A percentile compares a stretch with the other conserved stretches of the same genome.
Evolutionary conservation across 345 rosid species (phyloP).

Genomic region (Dovyalis caffra): DNA sequence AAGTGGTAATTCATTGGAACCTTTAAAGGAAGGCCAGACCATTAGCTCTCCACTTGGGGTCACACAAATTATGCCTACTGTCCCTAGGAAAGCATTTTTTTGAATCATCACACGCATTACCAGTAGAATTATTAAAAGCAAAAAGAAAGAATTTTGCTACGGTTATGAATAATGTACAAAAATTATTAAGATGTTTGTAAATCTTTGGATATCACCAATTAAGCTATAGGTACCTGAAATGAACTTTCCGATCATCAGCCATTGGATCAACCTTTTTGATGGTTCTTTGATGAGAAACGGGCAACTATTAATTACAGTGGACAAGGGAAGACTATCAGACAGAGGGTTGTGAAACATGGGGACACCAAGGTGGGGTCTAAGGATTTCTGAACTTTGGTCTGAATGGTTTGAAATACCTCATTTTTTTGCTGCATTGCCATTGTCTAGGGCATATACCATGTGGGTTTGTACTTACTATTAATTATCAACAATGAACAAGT

Average conservation of each 20-base stretch:
- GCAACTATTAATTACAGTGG: background rate
- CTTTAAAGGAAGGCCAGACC: background rate
- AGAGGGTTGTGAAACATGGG: slow-evolving; percentile 8
- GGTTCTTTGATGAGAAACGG: background rate
- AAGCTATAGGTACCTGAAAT: background rate
- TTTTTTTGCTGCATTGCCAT: background rate
- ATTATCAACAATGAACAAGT: background rate
- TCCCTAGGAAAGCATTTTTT: slow-evolving; percentile 24
- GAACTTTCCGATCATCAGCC: slow-evolving; percentile 11
- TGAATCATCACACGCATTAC: slow-evolving; percentile 25
- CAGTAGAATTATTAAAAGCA: slow-evolving; percentile 1
- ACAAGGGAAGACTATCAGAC: background rate
- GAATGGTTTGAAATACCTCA: background rate
- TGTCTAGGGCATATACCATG: slow-evolving; percentile 11
- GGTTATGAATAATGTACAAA: slow-evolving; percentile 21
- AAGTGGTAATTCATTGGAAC: background rate
- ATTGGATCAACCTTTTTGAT: background rate
- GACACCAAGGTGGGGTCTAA: slow-evolving; percentile 12
- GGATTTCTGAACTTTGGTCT: slow-evolving; percentile 6
- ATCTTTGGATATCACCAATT: slow-evolving; percentile 2
- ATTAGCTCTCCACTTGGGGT: slow-evolving; percentile 10
- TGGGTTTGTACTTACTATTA: slow-evolving; percentile 9
- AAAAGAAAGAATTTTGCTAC: background rate
- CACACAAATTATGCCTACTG: slow-evolving; percentile 30
- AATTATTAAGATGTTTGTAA: slow-evolving; percentile 12